Percentiles rank a stretch among this genome's conserved stretches.
Conservation (phyloP, 768 basidiomycete species). For the Phlegmacium glaucopus region DNA sequence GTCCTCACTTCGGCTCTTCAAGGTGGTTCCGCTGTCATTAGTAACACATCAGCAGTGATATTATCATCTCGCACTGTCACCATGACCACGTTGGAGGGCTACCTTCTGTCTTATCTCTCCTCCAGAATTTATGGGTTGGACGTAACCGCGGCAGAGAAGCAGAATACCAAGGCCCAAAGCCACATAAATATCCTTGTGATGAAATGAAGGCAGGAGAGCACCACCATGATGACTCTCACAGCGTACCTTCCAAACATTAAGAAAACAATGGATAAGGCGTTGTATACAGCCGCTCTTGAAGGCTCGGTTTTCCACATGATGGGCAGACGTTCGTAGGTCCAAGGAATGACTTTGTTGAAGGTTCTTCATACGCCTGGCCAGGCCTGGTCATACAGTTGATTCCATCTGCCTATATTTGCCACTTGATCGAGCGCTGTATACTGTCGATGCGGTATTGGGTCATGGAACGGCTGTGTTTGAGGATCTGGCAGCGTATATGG, state of each 20-base stretch:
- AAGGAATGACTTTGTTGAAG: conserved; percentile 37
- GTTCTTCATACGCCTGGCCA: conserved; percentile 88
- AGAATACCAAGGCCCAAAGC: conserved; percentile 61
- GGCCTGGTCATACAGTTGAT: conserved; percentile 86
- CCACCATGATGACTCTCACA: conserved; percentile 22
- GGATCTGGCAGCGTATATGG: conserved; percentile 69
- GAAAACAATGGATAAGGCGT: conserved; percentile 36
- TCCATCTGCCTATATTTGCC: conserved; percentile 73
- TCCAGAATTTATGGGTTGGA: conserved; percentile 60
- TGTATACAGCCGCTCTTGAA: conserved; percentile 41
- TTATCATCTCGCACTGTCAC: conserved; percentile 91
- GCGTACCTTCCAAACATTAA: conserved; percentile 38
- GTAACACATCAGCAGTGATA: conserved; percentile 71
- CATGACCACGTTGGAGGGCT: conserved; percentile 83
- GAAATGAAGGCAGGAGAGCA: conserved; percentile 15
- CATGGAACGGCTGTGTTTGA: conserved; percentile 89
- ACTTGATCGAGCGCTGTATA: conserved; percentile 76
- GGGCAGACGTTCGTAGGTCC: conserved; percentile 46
- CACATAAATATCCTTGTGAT: conserved; percentile 67
- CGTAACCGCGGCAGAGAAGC: conserved; percentile 30
- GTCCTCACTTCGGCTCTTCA: conserved; percentile 61
- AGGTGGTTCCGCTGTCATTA: conserved; percentile 27
- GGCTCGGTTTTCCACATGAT: conserved; percentile 55
- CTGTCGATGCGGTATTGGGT: conserved; percentile 88
- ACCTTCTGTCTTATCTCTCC: conserved; percentile 60